A percentile compares a stretch with the other conserved stretches of the same genome.
phyloP scores from a whole-genome alignment of 176 grass and related monocot genomes.

The Bothriochloa decipiens region DNA sequence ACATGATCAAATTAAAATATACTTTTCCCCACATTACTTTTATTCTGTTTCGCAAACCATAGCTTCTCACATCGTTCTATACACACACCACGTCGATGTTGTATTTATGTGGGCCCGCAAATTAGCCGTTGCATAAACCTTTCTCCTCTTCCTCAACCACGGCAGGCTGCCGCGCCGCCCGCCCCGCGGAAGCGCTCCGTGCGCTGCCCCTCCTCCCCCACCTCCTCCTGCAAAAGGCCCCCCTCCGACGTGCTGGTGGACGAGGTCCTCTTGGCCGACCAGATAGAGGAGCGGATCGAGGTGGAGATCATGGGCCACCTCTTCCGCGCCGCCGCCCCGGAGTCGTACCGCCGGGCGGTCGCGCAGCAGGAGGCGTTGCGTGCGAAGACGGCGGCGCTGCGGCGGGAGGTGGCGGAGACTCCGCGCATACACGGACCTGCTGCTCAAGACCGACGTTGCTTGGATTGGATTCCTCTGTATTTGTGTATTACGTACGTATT shows the following conservation, averaged over 20 bases:
- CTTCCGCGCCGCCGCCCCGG: not conserved
- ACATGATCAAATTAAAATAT: no score
- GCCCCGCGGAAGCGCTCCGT: not conserved
- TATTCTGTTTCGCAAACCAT: no score
- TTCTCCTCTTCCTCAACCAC: not conserved
- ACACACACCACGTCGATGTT: no score
- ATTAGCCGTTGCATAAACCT: no score
- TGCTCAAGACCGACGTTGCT: no score
- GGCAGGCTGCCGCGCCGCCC: not conserved
- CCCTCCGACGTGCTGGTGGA: not conserved
- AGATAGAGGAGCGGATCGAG: not conserved
- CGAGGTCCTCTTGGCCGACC: not conserved
- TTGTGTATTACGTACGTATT: no score
- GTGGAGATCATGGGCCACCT: not conserved
- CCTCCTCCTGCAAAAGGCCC: not conserved
- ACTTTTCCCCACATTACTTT: no score
- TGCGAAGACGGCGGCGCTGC: not conserved
- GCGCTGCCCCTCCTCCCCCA: not conserved
- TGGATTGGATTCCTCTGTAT: no score
- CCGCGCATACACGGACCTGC: no score
- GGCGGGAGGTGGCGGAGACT: not conserved
- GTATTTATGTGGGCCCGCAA: no score
- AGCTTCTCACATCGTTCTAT: no score
- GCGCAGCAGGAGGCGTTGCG: not conserved
- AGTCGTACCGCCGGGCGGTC: not conserved